Percentiles rank a stretch among this genome's conserved stretches.
Conservation (phyloP, 768 basidiomycete genomes). For the Tulasnella calospora region DNA sequence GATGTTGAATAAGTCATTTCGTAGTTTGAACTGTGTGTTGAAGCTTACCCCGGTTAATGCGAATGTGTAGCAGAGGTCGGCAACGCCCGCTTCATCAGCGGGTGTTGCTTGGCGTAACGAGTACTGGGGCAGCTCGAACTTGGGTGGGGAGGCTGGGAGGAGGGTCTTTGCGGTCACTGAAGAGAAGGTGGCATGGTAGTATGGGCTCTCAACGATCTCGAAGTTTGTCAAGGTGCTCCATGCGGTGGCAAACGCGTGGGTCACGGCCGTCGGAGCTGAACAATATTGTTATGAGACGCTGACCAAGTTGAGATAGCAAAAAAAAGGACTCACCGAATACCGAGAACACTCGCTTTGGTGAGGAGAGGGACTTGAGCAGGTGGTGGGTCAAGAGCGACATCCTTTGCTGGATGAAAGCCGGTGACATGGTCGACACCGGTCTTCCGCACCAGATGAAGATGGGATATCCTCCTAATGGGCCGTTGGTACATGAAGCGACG, state of each 20-base stretch:
- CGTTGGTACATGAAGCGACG: constrained; percentile 26
- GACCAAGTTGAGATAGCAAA: background rate
- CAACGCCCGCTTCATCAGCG: background rate
- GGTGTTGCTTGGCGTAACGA: background rate
- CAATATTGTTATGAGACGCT: background rate
- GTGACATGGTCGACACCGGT: constrained; percentile 7
- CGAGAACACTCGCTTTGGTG: constrained; percentile 17
- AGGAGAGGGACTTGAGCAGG: background rate
- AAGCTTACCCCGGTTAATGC: constrained; percentile 18
- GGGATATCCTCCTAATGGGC: constrained; percentile 19
- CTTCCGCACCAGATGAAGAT: constrained; percentile 21
- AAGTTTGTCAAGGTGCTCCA: constrained; percentile 12
- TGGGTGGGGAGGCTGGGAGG: background rate
- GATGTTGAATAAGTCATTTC: background rate
- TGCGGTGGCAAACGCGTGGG: background rate
- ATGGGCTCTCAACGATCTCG: background rate
- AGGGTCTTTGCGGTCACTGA: constrained; percentile 14
- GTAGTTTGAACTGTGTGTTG: background rate
- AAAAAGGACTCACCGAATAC: constrained; percentile 15
- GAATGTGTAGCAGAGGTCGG: constrained; percentile 19
- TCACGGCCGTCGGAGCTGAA: constrained; percentile 1
- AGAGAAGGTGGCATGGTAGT: constrained; percentile 22
- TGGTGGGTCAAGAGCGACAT: constrained; percentile 4
- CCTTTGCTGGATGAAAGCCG: constrained; percentile 13
- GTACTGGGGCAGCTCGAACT: background rate